Evolutionary conservation across 1,284 basidiomycete species (phyloP), one percentile per base, ranked within the genome.

Genomic region (Macrocystidia cucumis): DNA sequence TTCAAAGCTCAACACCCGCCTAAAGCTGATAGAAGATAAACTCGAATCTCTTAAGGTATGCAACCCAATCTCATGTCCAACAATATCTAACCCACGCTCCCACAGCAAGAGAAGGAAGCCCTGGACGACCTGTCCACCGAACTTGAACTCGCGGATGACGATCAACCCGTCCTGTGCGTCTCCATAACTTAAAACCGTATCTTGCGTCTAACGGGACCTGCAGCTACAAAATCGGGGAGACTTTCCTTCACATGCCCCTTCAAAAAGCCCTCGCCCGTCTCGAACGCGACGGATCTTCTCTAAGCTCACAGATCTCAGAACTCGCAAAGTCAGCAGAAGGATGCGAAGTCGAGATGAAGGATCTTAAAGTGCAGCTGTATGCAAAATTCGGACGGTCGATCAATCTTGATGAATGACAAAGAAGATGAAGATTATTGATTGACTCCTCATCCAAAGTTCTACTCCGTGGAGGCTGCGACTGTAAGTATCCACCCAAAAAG

Each of bases 321-420:
- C 56, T 91, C 12, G 62, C 75, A 14, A 54, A 51, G 1, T 69
- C 71, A 32, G 74, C 78, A 14, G 77, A 82, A 25, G 74, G 81
- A 23, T 91, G 86, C 53, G 84, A 91, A 49, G 71, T 64, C 25
- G 73, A 82, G 45, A 98, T 98, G 95, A 86, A 89, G 51, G 74
- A 78, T 42, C 73, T 98, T 35, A 98, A 98, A 58, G 78, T 91
- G 18, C 57, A 71, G 3, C 57, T 98, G 49, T 96, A 96, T 54
- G 88, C 87, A 25, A 93, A 92, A 61, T 96, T 97, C 53, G 92
- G 92, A 20, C 79, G 74, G 35, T 87, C 91, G 37, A 97, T 97
- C 62, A 97, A 93, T 57, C 71, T 93, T 36, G 90, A 93, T 55
- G 81, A 82, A 50, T 80, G 48, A 45, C 5, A 17, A 18, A n/a